phyloP scores from a whole-genome alignment of 108 stramenopile species.

The Fistulifera solaris region DNA sequence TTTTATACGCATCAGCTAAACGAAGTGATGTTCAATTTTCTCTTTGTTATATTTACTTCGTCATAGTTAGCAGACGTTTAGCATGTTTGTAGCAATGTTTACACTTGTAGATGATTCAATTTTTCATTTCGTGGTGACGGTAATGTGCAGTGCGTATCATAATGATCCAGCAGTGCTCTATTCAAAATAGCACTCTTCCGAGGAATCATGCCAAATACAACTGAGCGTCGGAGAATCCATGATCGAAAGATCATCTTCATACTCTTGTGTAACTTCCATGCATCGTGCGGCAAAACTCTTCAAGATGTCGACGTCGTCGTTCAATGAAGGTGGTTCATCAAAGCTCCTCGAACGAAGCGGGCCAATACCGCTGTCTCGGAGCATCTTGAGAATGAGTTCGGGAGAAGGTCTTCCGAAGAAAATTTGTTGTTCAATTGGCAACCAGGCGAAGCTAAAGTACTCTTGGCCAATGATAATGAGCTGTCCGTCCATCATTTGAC shows the following conservation, averaged over 20 bases:
- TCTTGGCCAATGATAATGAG: conserved; percentile 68
- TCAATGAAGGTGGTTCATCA: conserved; percentile 24
- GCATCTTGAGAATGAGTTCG: conserved; percentile 53
- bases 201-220: conserved; percentile 55
- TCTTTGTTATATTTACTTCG: too few relatives aligned
- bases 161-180: conserved; percentile 3
- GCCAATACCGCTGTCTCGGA: conserved; percentile 43
- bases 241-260: conserved; percentile 33
- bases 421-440: conserved; percentile 57
- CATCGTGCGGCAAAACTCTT: conserved; percentile 50
- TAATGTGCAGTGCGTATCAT: too few relatives aligned
- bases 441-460: conserved; percentile 77
- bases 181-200: conserved; percentile 73
- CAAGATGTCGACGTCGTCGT: conserved; percentile 39
- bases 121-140: too few relatives aligned
- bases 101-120: too few relatives aligned
- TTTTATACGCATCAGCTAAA: too few relatives aligned
- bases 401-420: conserved; percentile 76
- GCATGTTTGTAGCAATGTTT: too few relatives aligned
- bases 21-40: too few relatives aligned
- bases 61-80: too few relatives aligned
- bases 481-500: conserved; percentile 57
- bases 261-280: conserved; percentile 52
- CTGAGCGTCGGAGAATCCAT: conserved; percentile 29
- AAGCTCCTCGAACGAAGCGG: conserved; percentile 20